Percentiles rank a stretch among this genome's conserved stretches.
These are phyloP conservation scores for Sporothrix humicola DNA, from an alignment of 2,329 filamentous ascomycete genomes.

Conservation along the genomic window DNA sequence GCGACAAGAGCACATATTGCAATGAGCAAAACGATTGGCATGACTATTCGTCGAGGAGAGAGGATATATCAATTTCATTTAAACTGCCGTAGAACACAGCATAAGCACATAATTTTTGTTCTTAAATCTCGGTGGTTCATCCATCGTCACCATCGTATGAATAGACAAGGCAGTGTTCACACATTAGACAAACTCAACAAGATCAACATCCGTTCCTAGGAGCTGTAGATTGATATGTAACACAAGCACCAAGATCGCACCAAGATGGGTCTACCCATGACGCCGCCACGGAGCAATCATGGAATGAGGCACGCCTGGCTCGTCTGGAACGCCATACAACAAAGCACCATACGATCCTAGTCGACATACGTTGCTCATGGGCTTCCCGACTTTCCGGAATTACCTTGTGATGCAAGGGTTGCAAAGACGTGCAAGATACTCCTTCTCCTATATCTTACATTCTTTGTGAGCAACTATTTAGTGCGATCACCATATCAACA, in stretches of 20 bases:
- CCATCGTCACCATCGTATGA: too few relatives aligned
- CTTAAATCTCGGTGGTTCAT: not conserved
- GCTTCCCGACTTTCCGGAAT: not conserved
- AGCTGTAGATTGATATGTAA: not conserved
- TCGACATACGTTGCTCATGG: too few relatives aligned
- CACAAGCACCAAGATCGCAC: not conserved
- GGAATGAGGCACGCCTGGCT: not conserved
- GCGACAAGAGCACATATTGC: not conserved
- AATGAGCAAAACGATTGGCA: not conserved
- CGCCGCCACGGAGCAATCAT: not conserved
- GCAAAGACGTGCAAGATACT: not conserved
- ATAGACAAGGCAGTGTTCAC: too few relatives aligned
- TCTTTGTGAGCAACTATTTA: not conserved
- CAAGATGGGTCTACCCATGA: not conserved
- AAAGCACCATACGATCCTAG: too few relatives aligned
- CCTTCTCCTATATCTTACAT: not conserved
- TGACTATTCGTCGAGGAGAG: too few relatives aligned
- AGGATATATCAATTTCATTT: not conserved
- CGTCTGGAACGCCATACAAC: too few relatives aligned
- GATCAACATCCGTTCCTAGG: not conserved
- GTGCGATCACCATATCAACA: not conserved
- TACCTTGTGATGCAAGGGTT: not conserved
- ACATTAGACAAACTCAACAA: not conserved
- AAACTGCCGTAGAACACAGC: not conserved
- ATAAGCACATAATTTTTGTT: not conserved